Base-by-base conservation (phyloP, 2,329 filamentous ascomycete genomes). In the Ceratocystis smalleyi region DNA sequence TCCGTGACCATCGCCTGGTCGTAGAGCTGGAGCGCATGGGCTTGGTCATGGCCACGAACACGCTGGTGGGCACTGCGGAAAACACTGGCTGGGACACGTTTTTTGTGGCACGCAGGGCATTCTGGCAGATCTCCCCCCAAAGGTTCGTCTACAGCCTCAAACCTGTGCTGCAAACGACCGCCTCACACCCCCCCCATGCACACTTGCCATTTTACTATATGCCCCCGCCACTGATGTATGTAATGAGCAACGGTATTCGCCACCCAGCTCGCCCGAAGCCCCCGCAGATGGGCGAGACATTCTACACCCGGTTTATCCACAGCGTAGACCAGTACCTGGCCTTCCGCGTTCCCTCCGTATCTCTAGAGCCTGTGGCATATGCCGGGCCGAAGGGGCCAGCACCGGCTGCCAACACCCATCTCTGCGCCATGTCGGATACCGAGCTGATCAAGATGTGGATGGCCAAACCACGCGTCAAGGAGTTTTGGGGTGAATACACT, bases 1-100 rank as follows among this genome's bases (percentile, higher is more conserved):
- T 97, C 73, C 85, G 90, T 68, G 87, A 88, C 47, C 84, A 84
- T 66, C 90, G 94, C 68, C 77, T 96, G 68, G 81, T 96, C 54
- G 88, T 89, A 27, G 96, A 96, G 77, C 82, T 96, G 55, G 92
- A 96, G 77, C 83, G 91, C 64, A 96, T 96, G 91, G 91, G 91
- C 0, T 75, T 97, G 62, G 84, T 96, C 61, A 79, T 86, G 0
- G 87, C 82, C 27, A 81, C 88, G 63, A 86, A 95, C 70, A 89
- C 88, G 0, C 81, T 82, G 0, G 88, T 94, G 1, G 73, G 82
- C 54, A 81, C 86, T 61, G 82, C 83, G 59, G 78, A 79, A 43
- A 78, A 81, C 8, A 81, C 85, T 51, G 84, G 81, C 62, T 96
- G 89, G 88, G 79, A 79, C 32, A 77, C 82, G 61, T 91, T 95